Conservation (phyloP, 2,329 filamentous ascomycete genomes). For the Ascochyta koolunga region DNA sequence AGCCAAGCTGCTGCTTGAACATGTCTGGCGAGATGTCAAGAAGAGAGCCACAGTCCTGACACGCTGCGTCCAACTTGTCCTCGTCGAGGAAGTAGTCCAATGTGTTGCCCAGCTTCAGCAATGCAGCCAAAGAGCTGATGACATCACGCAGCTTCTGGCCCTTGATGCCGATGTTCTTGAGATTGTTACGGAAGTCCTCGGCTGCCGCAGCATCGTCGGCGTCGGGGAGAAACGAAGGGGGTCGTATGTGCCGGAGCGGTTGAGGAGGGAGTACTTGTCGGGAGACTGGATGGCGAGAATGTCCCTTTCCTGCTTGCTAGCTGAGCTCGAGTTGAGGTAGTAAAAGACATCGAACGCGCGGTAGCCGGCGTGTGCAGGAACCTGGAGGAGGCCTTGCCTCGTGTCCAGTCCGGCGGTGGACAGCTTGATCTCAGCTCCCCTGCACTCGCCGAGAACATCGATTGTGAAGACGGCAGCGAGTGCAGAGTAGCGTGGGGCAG, state of each 20-base stretch:
- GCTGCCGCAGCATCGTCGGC: conserved; percentile 91
- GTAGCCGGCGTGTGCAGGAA: conserved; percentile 80
- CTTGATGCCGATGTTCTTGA: conserved; percentile 94
- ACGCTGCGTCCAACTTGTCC: conserved; percentile 82
- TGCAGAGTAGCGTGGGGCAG: conserved; percentile 77
- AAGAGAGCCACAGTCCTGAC: conserved; percentile 86
- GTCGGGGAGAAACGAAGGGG: conserved; percentile 89
- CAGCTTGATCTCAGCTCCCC: conserved; percentile 75
- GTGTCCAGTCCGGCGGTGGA: conserved; percentile 91
- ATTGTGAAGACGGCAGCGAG: conserved; percentile 82
- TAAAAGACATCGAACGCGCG: conserved; percentile 98
- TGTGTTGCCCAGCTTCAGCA: conserved; percentile 91
- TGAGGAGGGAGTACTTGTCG: conserved; percentile 77
- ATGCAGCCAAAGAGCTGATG: conserved; percentile 81
- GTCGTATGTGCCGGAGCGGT: conserved; percentile 81
- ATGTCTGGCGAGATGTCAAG: conserved; percentile 87
- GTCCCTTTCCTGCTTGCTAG: conserved; percentile 85
- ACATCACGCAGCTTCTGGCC: conserved; percentile 81
- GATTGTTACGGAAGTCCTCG: conserved; percentile 85
- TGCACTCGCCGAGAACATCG: conserved; percentile 78
- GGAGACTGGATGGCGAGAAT: conserved; percentile 81
- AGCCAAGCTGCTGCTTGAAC: conserved; percentile 77
- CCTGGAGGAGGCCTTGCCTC: conserved; percentile 74
- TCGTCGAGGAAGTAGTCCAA: conserved; percentile 83
- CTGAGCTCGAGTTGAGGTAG: conserved; percentile 90